These are phyloP conservation scores for Kwoniella dejecticola DNA, from an alignment of 768 basidiomycete species.

Conservation along the genomic window DNA sequence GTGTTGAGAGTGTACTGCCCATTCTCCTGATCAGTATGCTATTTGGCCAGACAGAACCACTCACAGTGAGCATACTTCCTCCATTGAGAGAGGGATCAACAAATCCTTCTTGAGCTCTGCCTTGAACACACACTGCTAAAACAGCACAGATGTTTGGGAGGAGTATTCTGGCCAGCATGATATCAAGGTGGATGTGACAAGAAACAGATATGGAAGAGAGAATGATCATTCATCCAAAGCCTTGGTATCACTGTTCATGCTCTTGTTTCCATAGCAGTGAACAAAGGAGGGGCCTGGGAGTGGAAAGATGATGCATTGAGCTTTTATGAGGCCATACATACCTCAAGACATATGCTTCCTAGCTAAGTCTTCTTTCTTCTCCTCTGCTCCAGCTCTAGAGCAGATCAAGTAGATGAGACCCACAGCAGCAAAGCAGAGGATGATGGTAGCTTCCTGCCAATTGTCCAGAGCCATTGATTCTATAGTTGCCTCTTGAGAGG, in stretches of 20 bases:
- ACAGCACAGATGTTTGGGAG: background rate
- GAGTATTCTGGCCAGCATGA: background rate
- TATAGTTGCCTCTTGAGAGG: background rate
- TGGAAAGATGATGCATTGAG: too few species aligned
- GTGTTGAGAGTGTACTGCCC: conserved; percentile 21
- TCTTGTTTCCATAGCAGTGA: too few species aligned
- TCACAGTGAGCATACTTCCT: conserved; percentile 28
- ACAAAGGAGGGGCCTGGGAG: too few species aligned
- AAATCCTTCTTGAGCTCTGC: conserved; percentile 2
- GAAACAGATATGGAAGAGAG: too few species aligned
- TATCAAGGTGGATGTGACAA: too few species aligned
- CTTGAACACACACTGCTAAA: background rate
- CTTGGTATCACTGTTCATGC: too few species aligned
- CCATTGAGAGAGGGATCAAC: conserved; percentile 6
- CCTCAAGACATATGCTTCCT: conserved; percentile 23
- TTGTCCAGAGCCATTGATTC: conserved; percentile 31
- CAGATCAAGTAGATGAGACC: conserved; percentile 45
- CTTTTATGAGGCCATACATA: too few species aligned
- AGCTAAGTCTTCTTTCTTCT: conserved; percentile 22
- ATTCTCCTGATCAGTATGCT: background rate
- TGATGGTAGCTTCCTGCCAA: conserved; percentile 50
- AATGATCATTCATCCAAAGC: too few species aligned
- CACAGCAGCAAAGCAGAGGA: conserved; percentile 43
- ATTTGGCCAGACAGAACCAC: background rate
- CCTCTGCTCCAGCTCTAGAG: conserved; percentile 21